Conservation (phyloP, 768 basidiomycete species). For the Lentinula edodes region DNA sequence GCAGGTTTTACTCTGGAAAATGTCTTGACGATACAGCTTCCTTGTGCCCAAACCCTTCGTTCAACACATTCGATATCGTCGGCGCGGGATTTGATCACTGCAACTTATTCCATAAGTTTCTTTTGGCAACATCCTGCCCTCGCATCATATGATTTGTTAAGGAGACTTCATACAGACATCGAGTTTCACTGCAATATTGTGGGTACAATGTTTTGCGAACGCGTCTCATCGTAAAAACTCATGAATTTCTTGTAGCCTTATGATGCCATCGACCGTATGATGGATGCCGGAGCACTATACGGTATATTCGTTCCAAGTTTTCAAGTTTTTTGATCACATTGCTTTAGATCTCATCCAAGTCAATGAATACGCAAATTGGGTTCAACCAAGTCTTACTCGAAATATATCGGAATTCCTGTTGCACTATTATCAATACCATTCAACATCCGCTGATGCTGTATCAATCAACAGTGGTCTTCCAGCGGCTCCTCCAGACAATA, state of each 20-base stretch:
- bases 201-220: neutral
- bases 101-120: slow-evolving; percentile 15
- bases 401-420: slow-evolving; percentile 20
- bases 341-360: slow-evolving; percentile 21
- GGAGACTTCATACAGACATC: slow-evolving; percentile 25
- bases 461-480: neutral
- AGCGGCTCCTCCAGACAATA: slow-evolving; percentile 17
- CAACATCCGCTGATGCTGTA: slow-evolving; percentile 6
- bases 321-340: neutral
- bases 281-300: slow-evolving; percentile 19
- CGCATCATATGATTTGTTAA: slow-evolving; percentile 22
- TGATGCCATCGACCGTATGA: slow-evolving; percentile 20
- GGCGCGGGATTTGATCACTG: neutral
- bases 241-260: slow-evolving; percentile 15
- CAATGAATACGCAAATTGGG: slow-evolving; percentile 19
- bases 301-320: slow-evolving; percentile 10
- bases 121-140: slow-evolving; percentile 24
- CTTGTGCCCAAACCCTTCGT: neutral
- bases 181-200: slow-evolving; percentile 26
- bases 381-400: slow-evolving; percentile 20
- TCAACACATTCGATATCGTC: neutral
- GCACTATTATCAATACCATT: neutral
- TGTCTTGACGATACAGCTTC: neutral
- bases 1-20: slow-evolving; percentile 24
- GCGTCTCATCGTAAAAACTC: too few relatives aligned